phyloP scores from a whole-genome alignment of 805 yeast species.

The Saccharomycopsis babjevae region DNA sequence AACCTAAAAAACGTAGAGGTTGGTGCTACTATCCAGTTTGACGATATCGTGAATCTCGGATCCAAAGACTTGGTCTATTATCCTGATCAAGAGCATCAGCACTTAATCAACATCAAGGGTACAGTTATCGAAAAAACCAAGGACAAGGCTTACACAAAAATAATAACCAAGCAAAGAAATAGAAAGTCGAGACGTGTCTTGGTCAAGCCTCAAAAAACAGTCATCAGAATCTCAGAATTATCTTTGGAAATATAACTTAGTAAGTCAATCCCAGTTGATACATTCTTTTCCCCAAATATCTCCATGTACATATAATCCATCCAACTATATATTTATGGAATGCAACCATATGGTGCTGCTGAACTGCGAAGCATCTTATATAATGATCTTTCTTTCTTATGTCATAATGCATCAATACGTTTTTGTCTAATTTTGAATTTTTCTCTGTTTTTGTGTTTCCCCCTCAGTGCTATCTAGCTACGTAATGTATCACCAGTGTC shows the following conservation, averaged over 20 bases:
- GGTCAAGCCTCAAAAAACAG: constrained; percentile 65
- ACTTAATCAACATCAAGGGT: constrained; percentile 53
- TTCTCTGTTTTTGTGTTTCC: not conserved
- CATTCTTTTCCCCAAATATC: not conserved
- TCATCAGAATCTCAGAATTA: constrained; percentile 66
- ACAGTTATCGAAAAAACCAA: constrained; percentile 81
- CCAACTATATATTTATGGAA: not conserved
- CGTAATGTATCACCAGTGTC: not conserved
- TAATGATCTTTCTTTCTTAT: not conserved
- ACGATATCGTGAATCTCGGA: constrained; percentile 73
- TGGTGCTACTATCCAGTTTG: constrained; percentile 72
- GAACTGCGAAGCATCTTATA: not conserved
- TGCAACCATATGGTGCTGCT: too few relatives aligned
- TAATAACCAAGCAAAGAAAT: constrained; percentile 69
- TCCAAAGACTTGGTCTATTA: constrained; percentile 65
- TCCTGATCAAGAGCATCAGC: constrained; percentile 13
- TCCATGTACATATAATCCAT: not conserved
- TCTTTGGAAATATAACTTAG: constrained; percentile 30
- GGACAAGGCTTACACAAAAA: constrained; percentile 62
- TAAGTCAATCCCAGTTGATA: not conserved
- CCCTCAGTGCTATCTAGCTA: not conserved
- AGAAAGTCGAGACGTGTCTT: constrained; percentile 61
- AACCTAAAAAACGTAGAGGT: constrained; percentile 64
- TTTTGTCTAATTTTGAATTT: too few relatives aligned
- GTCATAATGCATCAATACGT: not conserved